These are phyloP conservation scores for Coemansia sp. DNA, from an alignment of 192 early-diverging fungal genomes.

Conservation along the genomic window DNA sequence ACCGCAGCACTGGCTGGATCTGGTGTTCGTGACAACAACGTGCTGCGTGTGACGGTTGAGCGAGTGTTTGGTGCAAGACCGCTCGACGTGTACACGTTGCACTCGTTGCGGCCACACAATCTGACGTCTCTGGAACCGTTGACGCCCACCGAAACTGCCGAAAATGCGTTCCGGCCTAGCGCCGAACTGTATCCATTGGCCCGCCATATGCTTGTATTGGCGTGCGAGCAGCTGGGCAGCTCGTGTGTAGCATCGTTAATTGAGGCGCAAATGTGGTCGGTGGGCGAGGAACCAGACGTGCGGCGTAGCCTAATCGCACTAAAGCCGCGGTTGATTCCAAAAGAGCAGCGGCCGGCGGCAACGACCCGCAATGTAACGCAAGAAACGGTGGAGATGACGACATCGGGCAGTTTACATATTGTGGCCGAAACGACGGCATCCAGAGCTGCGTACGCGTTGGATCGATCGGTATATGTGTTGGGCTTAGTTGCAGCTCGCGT, in stretches of 20 bases:
- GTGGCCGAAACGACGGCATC: constrained; percentile 29
- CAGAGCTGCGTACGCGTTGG: constrained; percentile 38
- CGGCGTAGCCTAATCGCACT: constrained; percentile 39
- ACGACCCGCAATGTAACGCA: constrained; percentile 7
- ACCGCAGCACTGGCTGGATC: constrained; percentile 12
- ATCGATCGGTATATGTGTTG: constrained; percentile 30
- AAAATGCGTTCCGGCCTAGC: constrained; percentile 30
- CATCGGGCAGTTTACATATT: constrained; percentile 34
- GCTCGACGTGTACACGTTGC: constrained; percentile 39
- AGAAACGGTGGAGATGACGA: constrained; percentile 24
- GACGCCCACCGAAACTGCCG: constrained; percentile 10
- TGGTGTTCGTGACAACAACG: not conserved
- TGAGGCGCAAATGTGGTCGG: constrained; percentile 27
- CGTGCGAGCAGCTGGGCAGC: not conserved
- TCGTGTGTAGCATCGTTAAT: constrained; percentile 4
- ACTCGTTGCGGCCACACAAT: constrained; percentile 27
- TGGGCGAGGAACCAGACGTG: constrained; percentile 45
- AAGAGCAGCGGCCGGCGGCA: constrained; percentile 36
- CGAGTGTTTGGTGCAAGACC: constrained; percentile 28
- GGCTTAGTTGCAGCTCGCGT: constrained; percentile 10
- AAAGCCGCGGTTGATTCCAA: constrained; percentile 42
- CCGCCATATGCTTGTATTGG: constrained; percentile 10
- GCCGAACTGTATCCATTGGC: constrained; percentile 41
- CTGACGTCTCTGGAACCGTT: constrained; percentile 13
- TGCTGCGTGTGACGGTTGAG: constrained; percentile 5